Conservation (phyloP, 331 rosid genomes). For the Spiraea crenata region DNA sequence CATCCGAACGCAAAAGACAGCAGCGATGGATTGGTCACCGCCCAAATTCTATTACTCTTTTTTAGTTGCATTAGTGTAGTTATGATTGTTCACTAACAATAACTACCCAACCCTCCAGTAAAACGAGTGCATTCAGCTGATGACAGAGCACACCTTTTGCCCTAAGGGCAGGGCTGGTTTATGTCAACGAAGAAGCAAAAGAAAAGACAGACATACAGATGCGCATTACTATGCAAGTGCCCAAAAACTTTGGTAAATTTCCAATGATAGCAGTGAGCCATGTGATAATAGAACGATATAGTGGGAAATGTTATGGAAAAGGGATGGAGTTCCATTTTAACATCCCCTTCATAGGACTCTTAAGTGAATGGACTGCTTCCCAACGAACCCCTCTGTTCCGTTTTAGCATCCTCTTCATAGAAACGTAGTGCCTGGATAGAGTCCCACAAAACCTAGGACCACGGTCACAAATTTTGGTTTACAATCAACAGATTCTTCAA, state of each 20-base stretch:
- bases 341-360: too few species aligned
- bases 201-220: neutral
- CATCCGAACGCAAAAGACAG: neutral
- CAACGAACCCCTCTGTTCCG: too few species aligned
- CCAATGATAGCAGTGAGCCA: neutral
- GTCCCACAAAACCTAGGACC: neutral
- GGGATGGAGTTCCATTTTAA: too few species aligned
- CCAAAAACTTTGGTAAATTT: neutral
- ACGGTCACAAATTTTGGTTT: neutral
- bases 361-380: too few species aligned
- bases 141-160: neutral
- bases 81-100: neutral
- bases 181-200: neutral
- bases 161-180: neutral
- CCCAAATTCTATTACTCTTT: neutral
- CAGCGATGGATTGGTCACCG: neutral
- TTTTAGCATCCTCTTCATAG: neutral
- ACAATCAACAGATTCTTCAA: neutral
- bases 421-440: neutral
- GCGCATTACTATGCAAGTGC: neutral
- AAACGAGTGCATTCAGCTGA: neutral
- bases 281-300: neutral
- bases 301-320: too few species aligned
- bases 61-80: neutral
- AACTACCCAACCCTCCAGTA: neutral